Evolutionary conservation across 129 eudicot species (phyloP).

Genomic region (Escallonia herrerae): DNA sequence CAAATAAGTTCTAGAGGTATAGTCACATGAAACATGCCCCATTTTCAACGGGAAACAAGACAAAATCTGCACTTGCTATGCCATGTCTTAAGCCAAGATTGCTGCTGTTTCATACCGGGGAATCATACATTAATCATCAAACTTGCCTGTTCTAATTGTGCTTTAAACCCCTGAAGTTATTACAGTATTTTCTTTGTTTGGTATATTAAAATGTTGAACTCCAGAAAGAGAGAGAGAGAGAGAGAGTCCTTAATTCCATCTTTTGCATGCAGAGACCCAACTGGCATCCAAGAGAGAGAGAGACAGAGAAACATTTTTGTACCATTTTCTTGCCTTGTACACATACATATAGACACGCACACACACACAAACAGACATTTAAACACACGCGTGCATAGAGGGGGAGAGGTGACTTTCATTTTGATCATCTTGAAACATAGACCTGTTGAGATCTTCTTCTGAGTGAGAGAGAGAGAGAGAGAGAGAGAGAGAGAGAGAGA

Average conservation of each 20-base stretch:
- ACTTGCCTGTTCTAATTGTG: neutral
- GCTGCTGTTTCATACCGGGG: neutral
- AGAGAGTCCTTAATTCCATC: neutral
- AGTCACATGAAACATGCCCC: too few species aligned
- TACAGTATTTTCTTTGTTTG: neutral
- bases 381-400: too few species aligned
- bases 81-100: slow-evolving; percentile 15
- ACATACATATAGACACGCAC: neutral
- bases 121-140: neutral
- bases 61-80: neutral
- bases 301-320: neutral
- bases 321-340: neutral
- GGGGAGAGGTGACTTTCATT: neutral
- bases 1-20: too few species aligned
- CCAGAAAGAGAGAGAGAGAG: neutral
- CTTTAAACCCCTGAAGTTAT: neutral
- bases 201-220: neutral
- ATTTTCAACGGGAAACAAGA: neutral
- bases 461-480: slow-evolving; percentile 4
- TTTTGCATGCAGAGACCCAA: too few species aligned
- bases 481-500: neutral
- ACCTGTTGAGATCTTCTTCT: neutral
- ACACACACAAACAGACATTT: neutral
- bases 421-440: neutral
- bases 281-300: too few species aligned